phyloP scores from a whole-genome alignment of 371 early-diverging fungal genomes.

The Rhizopus delemar region DNA sequence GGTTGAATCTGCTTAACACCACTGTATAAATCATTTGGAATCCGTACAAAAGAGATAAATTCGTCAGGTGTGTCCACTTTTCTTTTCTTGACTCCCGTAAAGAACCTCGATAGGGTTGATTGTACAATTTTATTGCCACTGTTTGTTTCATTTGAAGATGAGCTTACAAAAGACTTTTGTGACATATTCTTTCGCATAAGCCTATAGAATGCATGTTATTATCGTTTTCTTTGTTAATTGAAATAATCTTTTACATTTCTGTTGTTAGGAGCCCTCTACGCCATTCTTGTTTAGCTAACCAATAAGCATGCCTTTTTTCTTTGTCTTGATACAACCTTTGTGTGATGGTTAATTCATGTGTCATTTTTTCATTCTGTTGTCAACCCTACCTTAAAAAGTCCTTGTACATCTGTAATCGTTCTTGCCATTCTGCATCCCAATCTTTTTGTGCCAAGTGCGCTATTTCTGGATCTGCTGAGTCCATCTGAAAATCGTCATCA shows the following conservation, averaged over 20 bases:
- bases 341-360: background rate
- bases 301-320: slow-evolving; percentile 24
- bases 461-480: slow-evolving; percentile 33
- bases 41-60: slow-evolving; percentile 34
- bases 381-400: slow-evolving; percentile 32
- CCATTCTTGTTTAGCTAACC: slow-evolving; percentile 44
- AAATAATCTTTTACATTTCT: slow-evolving; percentile 33
- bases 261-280: slow-evolving; percentile 44
- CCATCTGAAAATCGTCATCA: slow-evolving; percentile 26
- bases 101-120: slow-evolving; percentile 42
- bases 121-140: slow-evolving; percentile 20
- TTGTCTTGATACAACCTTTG: slow-evolving; percentile 35
- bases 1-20: slow-evolving; percentile 44
- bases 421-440: slow-evolving; percentile 39
- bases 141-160: background rate
- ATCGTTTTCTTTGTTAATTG: background rate
- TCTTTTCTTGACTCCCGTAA: slow-evolving; percentile 42
- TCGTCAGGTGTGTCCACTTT: slow-evolving; percentile 52
- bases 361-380: background rate
- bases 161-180: background rate
- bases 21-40: slow-evolving; percentile 47
- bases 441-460: slow-evolving; percentile 26
- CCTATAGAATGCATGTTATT: background rate
- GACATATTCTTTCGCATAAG: slow-evolving; percentile 8
- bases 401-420: slow-evolving; percentile 30